phyloP scores from a whole-genome alignment of 352 stramenopile species.

The Globisporangium nagaii region DNA sequence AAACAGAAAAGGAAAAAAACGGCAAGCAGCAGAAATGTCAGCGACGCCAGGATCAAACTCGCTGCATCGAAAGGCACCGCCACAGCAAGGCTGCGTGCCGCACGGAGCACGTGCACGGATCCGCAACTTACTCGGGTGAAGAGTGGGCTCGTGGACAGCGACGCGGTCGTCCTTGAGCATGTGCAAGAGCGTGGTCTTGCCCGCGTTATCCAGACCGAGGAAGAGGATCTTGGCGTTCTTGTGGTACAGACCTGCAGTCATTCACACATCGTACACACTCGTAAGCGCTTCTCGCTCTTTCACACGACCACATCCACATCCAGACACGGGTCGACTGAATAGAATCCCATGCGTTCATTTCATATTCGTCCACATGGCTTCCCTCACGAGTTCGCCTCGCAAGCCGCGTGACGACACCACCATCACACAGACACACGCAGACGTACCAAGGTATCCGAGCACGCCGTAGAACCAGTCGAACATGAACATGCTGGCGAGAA shows the following conservation, averaged over 20 bases:
- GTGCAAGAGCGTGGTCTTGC: slow-evolving; percentile 99
- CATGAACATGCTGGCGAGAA: slow-evolving; percentile 82
- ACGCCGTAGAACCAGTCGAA: slow-evolving; percentile 96
- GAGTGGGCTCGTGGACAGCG: slow-evolving; percentile 93
- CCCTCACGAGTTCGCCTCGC: not conserved
- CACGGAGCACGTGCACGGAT: too few relatives aligned
- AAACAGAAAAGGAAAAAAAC: not conserved
- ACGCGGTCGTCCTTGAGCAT: slow-evolving; percentile 99
- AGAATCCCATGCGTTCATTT: not conserved
- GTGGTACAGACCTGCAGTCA: slow-evolving; percentile 95
- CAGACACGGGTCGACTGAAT: not conserved
- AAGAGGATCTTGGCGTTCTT: slow-evolving; percentile 99
- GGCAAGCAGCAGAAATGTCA: too few relatives aligned
- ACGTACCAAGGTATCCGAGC: slow-evolving; percentile 89
- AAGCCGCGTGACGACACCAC: not conserved
- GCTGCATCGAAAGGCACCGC: too few relatives aligned
- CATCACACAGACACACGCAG: not conserved
- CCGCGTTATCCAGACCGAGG: slow-evolving; percentile 98
- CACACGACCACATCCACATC: not conserved
- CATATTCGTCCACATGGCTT: not conserved
- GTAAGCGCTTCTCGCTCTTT: not conserved
- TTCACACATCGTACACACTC: not conserved
- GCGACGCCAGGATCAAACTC: too few relatives aligned
- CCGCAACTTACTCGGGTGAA: slow-evolving; percentile 94
- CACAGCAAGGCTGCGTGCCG: too few relatives aligned